These are phyloP conservation scores for Cyclocybe aegerita DNA, from an alignment of 768 basidiomycete genomes.

Conservation along the genomic window DNA sequence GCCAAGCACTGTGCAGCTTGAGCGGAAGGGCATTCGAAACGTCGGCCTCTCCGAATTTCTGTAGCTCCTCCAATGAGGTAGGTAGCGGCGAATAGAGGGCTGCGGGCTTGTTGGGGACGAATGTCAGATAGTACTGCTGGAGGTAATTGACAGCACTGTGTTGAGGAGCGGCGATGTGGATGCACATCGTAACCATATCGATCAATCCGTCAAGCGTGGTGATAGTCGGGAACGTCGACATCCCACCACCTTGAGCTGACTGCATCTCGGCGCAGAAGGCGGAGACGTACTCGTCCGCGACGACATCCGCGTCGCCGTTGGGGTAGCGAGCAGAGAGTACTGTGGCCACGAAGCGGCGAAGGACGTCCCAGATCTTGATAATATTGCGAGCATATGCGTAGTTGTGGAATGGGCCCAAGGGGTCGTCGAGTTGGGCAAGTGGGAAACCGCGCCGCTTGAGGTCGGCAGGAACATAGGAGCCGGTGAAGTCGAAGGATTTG, in stretches of 20 bases:
- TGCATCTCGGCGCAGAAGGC: conserved; percentile 24
- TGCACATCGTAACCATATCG: conserved; percentile 29
- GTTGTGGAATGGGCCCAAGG: conserved; percentile 23
- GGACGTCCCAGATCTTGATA: conserved; percentile 21
- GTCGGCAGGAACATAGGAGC: conserved; percentile 25
- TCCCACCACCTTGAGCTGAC: conserved; percentile 16
- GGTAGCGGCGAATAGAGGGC: conserved; percentile 24
- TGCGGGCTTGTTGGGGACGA: conserved; percentile 30
- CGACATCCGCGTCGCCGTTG: conserved; percentile 19
- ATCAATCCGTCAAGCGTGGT: conserved; percentile 25
- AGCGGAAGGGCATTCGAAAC: conserved; percentile 23
- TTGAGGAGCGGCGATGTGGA: conserved; percentile 30
- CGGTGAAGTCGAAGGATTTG: conserved; percentile 24
- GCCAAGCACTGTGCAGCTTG: conserved; percentile 20
- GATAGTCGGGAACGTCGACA: conserved; percentile 24
- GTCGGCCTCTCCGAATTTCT: conserved; percentile 16
- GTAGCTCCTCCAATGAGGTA: conserved; percentile 14
- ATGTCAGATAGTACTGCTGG: conserved; percentile 33
- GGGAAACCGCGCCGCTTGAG: conserved; percentile 27
- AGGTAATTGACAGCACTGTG: conserved; percentile 34
- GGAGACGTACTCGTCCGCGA: conserved; percentile 16
- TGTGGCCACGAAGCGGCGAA: conserved; percentile 22
- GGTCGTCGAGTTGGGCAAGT: conserved; percentile 19
- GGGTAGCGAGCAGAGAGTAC: conserved; percentile 16
- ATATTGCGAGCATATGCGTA: conserved; percentile 27